Percentiles rank a stretch among this genome's conserved stretches.
Conservation (phyloP, 257 asterid genomes). For the Salvia rosmarinus region DNA sequence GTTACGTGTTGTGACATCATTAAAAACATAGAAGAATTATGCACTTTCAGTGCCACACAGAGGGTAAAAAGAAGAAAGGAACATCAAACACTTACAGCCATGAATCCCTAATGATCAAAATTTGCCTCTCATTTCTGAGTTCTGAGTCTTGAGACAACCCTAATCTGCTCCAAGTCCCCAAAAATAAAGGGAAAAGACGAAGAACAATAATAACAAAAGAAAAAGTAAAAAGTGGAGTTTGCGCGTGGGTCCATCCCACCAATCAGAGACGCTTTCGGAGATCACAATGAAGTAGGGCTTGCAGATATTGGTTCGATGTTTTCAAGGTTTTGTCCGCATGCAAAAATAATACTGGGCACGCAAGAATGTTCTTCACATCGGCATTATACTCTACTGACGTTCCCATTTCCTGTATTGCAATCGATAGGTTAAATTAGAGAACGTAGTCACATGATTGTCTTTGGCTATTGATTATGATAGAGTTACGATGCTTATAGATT, state of each 20-base stretch:
- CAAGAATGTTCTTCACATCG: no score
- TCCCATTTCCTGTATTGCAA: no score
- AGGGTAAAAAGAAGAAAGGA: neutral
- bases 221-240: conserved; percentile 30
- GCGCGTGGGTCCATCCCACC: conserved; percentile 54
- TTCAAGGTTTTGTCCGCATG: conserved; percentile 35
- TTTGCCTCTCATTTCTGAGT: neutral
- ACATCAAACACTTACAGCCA: conserved; percentile 59
- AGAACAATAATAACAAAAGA: conserved; percentile 11
- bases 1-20: no score
- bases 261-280: conserved; percentile 41
- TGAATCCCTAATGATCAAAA: conserved; percentile 17
- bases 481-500: no score
- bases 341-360: conserved; percentile 6
- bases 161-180: neutral
- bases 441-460: no score
- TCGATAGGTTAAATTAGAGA: no score
- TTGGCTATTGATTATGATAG: no score
- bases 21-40: neutral
- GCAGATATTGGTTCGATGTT: conserved; percentile 43
- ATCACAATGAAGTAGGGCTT: conserved; percentile 41
- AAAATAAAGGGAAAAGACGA: neutral
- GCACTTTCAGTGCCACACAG: neutral
- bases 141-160: conserved; percentile 5
- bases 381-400: no score